Percentiles rank a stretch among this genome's conserved stretches.
These are phyloP conservation scores for Capronia coronata DNA, from an alignment of 2,329 filamentous ascomycete genomes.

Conservation along the genomic window DNA sequence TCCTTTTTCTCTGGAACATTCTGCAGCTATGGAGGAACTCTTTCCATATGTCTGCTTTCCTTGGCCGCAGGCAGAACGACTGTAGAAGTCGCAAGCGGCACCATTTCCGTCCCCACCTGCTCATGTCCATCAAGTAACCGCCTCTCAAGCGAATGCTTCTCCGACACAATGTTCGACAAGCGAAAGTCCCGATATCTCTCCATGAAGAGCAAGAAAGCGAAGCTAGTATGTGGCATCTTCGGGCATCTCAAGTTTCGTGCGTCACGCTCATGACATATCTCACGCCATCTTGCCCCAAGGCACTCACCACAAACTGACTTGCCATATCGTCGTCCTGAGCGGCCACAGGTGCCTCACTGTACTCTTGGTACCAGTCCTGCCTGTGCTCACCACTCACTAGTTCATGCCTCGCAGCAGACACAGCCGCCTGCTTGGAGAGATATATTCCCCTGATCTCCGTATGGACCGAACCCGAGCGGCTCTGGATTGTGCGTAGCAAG, in stretches of 20 bases:
- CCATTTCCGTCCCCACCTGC: too few relatives aligned
- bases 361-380: constrained; percentile 13
- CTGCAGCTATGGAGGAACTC: too few relatives aligned
- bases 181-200: too few relatives aligned
- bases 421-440: constrained; percentile 13
- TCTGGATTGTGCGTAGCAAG: constrained; percentile 9
- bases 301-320: constrained; percentile 9
- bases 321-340: constrained; percentile 8
- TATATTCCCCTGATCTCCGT: constrained; percentile 15
- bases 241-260: constrained; percentile 18
- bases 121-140: too few relatives aligned
- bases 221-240: too few relatives aligned
- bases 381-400: constrained; percentile 15
- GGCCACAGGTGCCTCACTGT: constrained; percentile 3
- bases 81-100: too few relatives aligned
- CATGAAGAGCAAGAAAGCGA: too few relatives aligned
- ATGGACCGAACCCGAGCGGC: constrained; percentile 1
- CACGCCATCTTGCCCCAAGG: constrained; percentile 7
- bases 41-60: too few relatives aligned
- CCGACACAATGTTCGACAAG: too few relatives aligned
- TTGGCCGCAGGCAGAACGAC: too few relatives aligned
- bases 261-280: constrained; percentile 9
- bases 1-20: too few relatives aligned
- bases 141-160: too few relatives aligned
- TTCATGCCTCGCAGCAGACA: constrained; percentile 14